phyloP scores from a whole-genome alignment of 2,329 filamentous ascomycete genomes.

The Alternaria sp. region DNA sequence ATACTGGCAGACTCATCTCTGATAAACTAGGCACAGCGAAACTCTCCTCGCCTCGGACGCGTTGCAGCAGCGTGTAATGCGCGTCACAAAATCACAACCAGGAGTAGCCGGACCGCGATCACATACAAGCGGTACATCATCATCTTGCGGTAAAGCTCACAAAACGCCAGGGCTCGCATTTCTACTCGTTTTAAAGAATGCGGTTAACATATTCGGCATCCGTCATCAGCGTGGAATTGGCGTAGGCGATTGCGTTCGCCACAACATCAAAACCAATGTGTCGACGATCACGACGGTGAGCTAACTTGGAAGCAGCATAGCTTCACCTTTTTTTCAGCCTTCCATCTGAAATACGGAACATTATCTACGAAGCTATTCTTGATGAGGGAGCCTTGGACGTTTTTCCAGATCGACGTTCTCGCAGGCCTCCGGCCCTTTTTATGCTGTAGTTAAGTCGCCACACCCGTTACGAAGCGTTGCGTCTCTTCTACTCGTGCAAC shows the following conservation, averaged over 20 bases:
- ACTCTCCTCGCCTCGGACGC: background rate
- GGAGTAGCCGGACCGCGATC: background rate
- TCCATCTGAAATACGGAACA: background rate
- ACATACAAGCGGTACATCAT: background rate
- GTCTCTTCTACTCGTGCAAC: background rate
- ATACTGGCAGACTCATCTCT: background rate
- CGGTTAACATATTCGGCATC: background rate
- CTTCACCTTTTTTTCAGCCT: background rate
- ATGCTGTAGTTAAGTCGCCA: background rate
- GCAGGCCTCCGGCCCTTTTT: background rate
- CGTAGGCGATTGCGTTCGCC: background rate
- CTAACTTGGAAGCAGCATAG: background rate
- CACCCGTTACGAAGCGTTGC: background rate
- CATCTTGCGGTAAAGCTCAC: background rate
- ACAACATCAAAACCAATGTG: background rate
- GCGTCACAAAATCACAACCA: background rate
- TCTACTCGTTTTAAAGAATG: background rate
- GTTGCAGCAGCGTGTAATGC: background rate
- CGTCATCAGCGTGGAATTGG: background rate
- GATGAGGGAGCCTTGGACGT: no score
- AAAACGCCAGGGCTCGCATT: background rate
- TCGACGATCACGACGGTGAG: background rate
- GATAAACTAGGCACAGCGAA: background rate
- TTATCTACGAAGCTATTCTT: no score
- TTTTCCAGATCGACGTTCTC: background rate